Evolutionary conservation across 108 stramenopile species (phyloP), one percentile per base, ranked within the genome.

Genomic region (Skeletonema menzelii): DNA sequence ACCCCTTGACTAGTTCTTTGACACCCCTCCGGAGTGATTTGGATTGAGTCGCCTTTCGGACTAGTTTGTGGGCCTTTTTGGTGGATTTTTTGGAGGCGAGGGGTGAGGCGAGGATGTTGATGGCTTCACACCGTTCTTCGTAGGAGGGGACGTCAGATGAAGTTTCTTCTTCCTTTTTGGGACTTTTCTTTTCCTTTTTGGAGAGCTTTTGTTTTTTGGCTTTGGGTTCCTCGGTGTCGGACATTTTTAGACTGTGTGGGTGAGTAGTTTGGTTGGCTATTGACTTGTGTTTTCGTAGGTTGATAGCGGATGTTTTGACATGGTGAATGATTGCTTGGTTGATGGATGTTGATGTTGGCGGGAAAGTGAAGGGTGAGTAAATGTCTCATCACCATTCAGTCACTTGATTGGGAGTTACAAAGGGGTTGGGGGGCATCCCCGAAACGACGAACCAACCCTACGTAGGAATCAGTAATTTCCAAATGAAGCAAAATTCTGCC

Each of bases 1-100:
- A 42, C 28, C 95, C 97, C 85, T 99, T 99, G 57, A 97, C 93
- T 31, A 99, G 95, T 84, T 99, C 99, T 79, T 99, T 99, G 35
- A 99, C 98, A 27, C 97, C 97, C 62, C 97, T 75, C 24, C 97
- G 94, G 40, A 97, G 84, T 20, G 82, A 84, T 79, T 97, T 97
- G 56, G 88, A 83, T 55, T 76, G 62, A 20, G 88, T 73, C 4
- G 94, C 97, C 91, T 98, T 98, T 58, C 95, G 95, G 10, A 99
- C 98, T 20, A 98, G 79, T 80, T 99, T 99, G 90, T 97, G 96
- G 15, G 91, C 79, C 67, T 95, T 96, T 79, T 99, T 99, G 20
- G 96, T 97, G 59, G 93, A 85, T 84, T 99, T 99, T 79, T 98
- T 97, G 63, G 82, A 81, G 11, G 98, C 98, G 37, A 99, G 84